Evolutionary conservation across 495 filamentous ascomycete genomes (phyloP), one percentile per base, ranked within the genome.

Genomic region (Tuber melanosporum): DNA sequence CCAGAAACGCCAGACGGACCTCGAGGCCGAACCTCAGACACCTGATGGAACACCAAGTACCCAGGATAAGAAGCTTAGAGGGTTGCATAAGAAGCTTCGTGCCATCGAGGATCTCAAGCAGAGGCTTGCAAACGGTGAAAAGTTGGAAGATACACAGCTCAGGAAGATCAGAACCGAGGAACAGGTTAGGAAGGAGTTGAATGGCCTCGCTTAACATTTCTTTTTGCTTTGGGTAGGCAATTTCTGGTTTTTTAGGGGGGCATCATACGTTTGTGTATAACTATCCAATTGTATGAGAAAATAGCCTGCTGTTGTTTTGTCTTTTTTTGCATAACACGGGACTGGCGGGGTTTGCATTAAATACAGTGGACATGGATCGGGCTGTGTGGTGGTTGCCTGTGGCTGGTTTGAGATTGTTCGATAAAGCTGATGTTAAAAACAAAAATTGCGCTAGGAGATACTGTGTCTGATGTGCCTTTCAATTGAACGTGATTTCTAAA

Each of bases 61-160:
- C 39, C 79, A 83, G 36, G 82, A 83, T 39, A 99, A 98, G 89
- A 98, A 98, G 86, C 87, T 97, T 70, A 87, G 95, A 41, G 92
- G 92, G 39, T 87, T 99, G 77, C 87, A 96, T 84, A 99, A 99
- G 89, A 99, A 99, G 88, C 90, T 99, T 75, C 90, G 95, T 8
- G 95, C 95, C 19, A 99, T 99, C 82, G 95, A 98, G 80, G 95
- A 99, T 83, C 86, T 99, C 74, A 97, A 98, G 87, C 95, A 97
- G 94, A 89, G 95, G 73, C 90, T 93, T 77, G 95, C 95, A 5
- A 90, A 90, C 49, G 96, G 95, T 17, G 95, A 99, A 88, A 98
- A 97, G 87, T 84, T 99, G 75, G 95, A 99, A 85, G 94, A 97
- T 84, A 99, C 95, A 71, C 95, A 99, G 87, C 90, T 98, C 87